These are phyloP conservation scores for Balakata baccata DNA, from an alignment of 345 rosid genomes.

Conservation along the genomic window DNA sequence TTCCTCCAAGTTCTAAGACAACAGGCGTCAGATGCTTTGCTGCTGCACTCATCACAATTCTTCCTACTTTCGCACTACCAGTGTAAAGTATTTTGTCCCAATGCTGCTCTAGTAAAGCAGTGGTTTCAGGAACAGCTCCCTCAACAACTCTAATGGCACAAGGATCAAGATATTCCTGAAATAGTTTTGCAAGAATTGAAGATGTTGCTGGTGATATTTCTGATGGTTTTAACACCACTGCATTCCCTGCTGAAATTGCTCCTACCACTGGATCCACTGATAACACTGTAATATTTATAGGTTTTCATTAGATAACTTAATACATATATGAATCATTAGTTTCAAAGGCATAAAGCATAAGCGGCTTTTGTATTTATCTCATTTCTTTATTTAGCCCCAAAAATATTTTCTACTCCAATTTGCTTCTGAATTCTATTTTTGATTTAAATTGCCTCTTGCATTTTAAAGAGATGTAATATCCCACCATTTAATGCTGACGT, in stretches of 20 bases:
- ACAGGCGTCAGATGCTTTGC: slow-evolving; percentile 55
- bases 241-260: slow-evolving; percentile 60
- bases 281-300: slow-evolving; percentile 38
- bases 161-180: slow-evolving; percentile 39
- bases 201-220: slow-evolving; percentile 56
- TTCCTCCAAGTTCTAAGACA: slow-evolving; percentile 53
- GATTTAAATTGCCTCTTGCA: too few relatives aligned
- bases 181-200: slow-evolving; percentile 31
- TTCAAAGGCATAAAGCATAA: too few relatives aligned
- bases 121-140: slow-evolving; percentile 45
- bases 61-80: slow-evolving; percentile 48
- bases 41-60: slow-evolving; percentile 57
- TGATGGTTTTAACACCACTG: slow-evolving; percentile 52
- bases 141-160: slow-evolving; percentile 36
- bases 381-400: too few relatives aligned
- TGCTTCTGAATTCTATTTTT: too few relatives aligned
- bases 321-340: too few relatives aligned
- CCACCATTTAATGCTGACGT: too few relatives aligned
- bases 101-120: slow-evolving; percentile 46
- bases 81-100: slow-evolving; percentile 60
- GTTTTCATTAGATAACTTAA: too few relatives aligned
- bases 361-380: too few relatives aligned
- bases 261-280: slow-evolving; percentile 77
- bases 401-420: too few relatives aligned
- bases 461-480: too few relatives aligned